Evolutionary conservation across 805 yeast species (phyloP), one percentile per base, ranked within the genome.

Genomic region (Suhomyces xylopsoci): DNA sequence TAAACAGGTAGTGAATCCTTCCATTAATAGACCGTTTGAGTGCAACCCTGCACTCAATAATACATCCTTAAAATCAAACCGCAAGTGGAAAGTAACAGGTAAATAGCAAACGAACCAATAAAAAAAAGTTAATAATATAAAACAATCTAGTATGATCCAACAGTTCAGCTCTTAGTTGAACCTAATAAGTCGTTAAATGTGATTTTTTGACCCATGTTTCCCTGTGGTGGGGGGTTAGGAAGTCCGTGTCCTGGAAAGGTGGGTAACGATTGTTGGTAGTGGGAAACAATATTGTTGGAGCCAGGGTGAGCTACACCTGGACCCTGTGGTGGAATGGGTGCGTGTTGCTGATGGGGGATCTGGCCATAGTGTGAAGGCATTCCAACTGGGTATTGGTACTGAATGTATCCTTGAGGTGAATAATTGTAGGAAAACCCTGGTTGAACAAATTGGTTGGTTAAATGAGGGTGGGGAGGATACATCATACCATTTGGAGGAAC

Each of bases 131-230:
- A 36, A 2, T 30, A 22, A 6, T 22, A 22, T 22, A 14, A 47
- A 34, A 47, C 19, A 34, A 47, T 10, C 26, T 42, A 24, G 28
- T 14, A n/a, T 42, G 25, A 41, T 28, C n/a, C 19, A 20, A 38
- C 15, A 28, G 5, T 25, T 48, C 32, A 48, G 30, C 50, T 49
- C 57, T 65, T 64, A 30, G 64, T 55, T 6, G 66, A 68, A 25
- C 73, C 68, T 51, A 73, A 61, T 57, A 75, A 67, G 26, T 75
- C 78, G 57, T 70, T 70, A 48, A 75, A 75, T 22, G 73, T 64
- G 50, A 75, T 74, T 60, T 67, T 69, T 49, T 73, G 77, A 14
- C 75, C 78, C 24, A 58, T 50, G 12, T 30, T 47, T 4, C 24
- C 22, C 10, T 40, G 47, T 17, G 47, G 28, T 19, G 12, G 49